Conservation (phyloP, 106 monocot species). For the Triglochin maritima region DNA sequence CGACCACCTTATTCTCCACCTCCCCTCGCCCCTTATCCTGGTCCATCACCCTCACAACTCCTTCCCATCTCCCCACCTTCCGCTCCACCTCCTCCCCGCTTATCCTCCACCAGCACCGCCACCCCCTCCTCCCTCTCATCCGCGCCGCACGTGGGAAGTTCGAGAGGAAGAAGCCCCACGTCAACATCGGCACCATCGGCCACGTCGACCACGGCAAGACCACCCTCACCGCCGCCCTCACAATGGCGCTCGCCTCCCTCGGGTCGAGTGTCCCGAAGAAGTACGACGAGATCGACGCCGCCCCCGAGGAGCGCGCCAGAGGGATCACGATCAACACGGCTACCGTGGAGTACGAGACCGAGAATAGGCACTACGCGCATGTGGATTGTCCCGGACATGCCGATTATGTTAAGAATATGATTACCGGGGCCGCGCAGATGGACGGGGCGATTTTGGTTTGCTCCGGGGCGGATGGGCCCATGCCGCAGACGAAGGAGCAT, state of each 20-base stretch:
- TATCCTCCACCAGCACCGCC: not conserved
- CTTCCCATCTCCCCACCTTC: conserved; percentile 1
- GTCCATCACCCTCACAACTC: not conserved
- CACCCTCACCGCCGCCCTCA: conserved; percentile 57
- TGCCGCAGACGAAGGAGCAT: conserved; percentile 83
- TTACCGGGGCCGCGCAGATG: conserved; percentile 87
- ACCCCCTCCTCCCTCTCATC: conserved; percentile 8
- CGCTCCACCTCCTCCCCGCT: not conserved
- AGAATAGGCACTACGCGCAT: conserved; percentile 64
- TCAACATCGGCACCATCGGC: conserved; percentile 67
- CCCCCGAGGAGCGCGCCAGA: conserved; percentile 70
- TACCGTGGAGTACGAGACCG: conserved; percentile 74
- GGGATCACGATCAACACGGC: conserved; percentile 85
- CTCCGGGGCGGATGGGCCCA: conserved; percentile 67
- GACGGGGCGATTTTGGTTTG: conserved; percentile 73
- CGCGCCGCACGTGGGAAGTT: conserved; percentile 59
- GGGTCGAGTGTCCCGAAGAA: conserved; percentile 39
- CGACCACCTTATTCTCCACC: not conserved
- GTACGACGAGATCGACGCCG: conserved; percentile 78
- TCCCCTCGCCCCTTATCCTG: not conserved
- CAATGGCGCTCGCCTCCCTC: conserved; percentile 43
- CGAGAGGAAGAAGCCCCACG: conserved; percentile 53
- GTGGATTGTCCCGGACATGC: conserved; percentile 79
- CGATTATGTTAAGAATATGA: conserved; percentile 90
- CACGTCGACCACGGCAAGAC: conserved; percentile 80